Evolutionary conservation across 1,139 yeast genomes (phyloP).

Genomic region (Petasospora rhodanensis): DNA sequence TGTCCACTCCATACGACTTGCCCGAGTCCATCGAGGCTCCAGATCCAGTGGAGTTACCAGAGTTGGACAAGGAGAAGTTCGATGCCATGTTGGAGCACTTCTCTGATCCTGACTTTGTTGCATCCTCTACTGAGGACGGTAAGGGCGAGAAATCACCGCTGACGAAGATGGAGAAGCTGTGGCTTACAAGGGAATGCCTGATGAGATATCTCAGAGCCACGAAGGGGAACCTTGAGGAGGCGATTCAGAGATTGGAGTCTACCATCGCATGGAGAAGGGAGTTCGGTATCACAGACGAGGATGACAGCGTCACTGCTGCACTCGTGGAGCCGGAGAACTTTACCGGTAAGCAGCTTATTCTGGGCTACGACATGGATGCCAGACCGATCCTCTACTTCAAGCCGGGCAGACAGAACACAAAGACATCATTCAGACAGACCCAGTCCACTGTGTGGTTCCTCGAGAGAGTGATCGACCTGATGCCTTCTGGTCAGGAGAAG

Average conservation of each 20-base stretch:
- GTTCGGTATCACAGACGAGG: conserved; percentile 67
- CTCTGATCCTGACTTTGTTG: conserved; percentile 39
- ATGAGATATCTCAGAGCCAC: conserved; percentile 86
- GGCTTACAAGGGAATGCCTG: conserved; percentile 89
- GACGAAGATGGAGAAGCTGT: conserved; percentile 65
- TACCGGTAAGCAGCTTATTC: conserved; percentile 83
- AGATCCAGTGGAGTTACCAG: conserved; percentile 2
- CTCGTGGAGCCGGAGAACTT: conserved; percentile 61
- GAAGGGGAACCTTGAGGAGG: conserved; percentile 73
- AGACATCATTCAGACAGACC: conserved; percentile 80
- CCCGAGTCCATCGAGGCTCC: conserved; percentile 6
- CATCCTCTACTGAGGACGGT: conserved; percentile 37
- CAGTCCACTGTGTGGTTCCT: conserved; percentile 90
- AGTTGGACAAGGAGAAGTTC: conserved; percentile 56
- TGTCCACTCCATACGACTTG: conserved; percentile 5
- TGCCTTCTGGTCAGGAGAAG: conserved; percentile 96
- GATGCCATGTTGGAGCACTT: conserved; percentile 55
- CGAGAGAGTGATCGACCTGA: conserved; percentile 83
- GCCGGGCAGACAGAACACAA: conserved; percentile 92
- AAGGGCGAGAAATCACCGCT: conserved; percentile 33
- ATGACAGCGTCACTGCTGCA: conserved; percentile 53
- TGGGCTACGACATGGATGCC: conserved; percentile 84
- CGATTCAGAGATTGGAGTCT: conserved; percentile 67
- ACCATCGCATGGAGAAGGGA: conserved; percentile 90
- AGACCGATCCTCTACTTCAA: conserved; percentile 87